A percentile compares a stretch with the other conserved stretches of the same genome.
Evolutionary conservation across 2,329 filamentous ascomycete genomes (phyloP).

Genomic region (Nannizzia gypsea): DNA sequence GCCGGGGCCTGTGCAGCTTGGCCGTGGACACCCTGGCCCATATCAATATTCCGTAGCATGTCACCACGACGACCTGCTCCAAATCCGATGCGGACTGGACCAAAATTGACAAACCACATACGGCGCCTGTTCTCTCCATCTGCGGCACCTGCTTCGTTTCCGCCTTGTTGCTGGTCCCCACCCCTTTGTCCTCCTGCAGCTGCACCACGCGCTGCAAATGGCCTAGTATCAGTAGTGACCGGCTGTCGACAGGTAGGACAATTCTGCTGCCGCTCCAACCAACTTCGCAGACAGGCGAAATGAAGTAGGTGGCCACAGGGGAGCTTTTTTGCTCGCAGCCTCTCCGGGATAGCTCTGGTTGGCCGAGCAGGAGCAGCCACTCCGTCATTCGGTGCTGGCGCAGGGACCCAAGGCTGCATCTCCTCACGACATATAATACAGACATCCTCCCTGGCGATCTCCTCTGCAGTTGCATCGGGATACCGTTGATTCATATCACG

Average conservation of each 20-base stretch:
- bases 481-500: conserved; percentile 86
- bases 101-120: conserved; percentile 57
- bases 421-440: conserved; percentile 97
- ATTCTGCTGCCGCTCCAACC: conserved; percentile 93
- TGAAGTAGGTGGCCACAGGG: conserved; percentile 94
- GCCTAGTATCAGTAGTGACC: conserved; percentile 45
- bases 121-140: conserved; percentile 32
- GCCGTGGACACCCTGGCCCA: conserved; percentile 38
- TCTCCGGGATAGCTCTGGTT: conserved; percentile 52
- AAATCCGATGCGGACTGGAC: conserved; percentile 63
- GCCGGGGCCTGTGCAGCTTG: conserved; percentile 25
- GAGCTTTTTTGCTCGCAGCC: conserved; percentile 83
- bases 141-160: conserved; percentile 24
- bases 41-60: conserved; percentile 51
- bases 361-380: conserved; percentile 21
- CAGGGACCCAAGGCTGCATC: conserved; percentile 68
- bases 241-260: conserved; percentile 87
- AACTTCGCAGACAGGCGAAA: conserved; percentile 86
- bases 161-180: conserved; percentile 2
- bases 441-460: conserved; percentile 74
- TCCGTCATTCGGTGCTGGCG: conserved; percentile 29
- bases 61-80: conserved; percentile 50
- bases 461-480: conserved; percentile 77
- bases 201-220: conserved; percentile 19
- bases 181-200: conserved; percentile 3